Conservation (phyloP, 495 filamentous ascomycete genomes). For the Hypoxylon trugodes region DNA sequence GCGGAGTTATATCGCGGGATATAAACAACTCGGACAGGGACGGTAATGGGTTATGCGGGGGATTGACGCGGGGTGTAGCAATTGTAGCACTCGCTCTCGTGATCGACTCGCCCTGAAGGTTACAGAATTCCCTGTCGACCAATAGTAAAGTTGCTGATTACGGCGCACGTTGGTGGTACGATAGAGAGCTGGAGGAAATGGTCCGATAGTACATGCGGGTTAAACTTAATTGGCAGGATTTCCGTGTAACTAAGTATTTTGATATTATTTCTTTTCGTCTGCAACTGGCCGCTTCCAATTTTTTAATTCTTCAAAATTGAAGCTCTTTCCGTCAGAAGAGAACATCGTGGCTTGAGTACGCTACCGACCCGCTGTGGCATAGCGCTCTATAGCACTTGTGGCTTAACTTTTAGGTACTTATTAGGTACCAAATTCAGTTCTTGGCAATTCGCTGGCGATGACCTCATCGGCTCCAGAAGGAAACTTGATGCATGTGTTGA, state of each 20-base stretch:
- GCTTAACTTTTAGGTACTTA: slow-evolving; percentile 3
- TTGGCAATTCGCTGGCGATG: slow-evolving; percentile 26
- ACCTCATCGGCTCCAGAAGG: slow-evolving; percentile 39
- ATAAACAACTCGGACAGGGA: slow-evolving; percentile 3
- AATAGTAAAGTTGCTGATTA: slow-evolving; percentile 24
- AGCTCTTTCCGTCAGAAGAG: slow-evolving; percentile 2
- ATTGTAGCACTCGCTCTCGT: slow-evolving; percentile 27
- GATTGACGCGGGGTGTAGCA: slow-evolving; percentile 32
- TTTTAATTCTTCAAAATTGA: slow-evolving; percentile 3
- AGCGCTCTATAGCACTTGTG: too few relatives aligned
- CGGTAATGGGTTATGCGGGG: slow-evolving; percentile 20
- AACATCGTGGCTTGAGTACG: slow-evolving; percentile 15
- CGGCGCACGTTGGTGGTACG: slow-evolving; percentile 12
- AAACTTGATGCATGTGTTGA: slow-evolving; percentile 19
- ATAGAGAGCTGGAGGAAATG: slow-evolving; percentile 14
- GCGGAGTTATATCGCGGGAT: background rate
- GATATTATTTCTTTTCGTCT: background rate
- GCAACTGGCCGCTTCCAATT: background rate
- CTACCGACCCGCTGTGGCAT: slow-evolving; percentile 6
- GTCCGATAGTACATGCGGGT: slow-evolving; percentile 21
- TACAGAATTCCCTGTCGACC: slow-evolving; percentile 8
- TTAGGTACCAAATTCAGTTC: slow-evolving; percentile 7
- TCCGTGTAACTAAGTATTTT: background rate
- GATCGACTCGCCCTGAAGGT: slow-evolving; percentile 25
- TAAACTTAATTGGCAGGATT: background rate